Conservation (phyloP, 140 eudicot genomes). For the Senecio squalidus region DNA sequence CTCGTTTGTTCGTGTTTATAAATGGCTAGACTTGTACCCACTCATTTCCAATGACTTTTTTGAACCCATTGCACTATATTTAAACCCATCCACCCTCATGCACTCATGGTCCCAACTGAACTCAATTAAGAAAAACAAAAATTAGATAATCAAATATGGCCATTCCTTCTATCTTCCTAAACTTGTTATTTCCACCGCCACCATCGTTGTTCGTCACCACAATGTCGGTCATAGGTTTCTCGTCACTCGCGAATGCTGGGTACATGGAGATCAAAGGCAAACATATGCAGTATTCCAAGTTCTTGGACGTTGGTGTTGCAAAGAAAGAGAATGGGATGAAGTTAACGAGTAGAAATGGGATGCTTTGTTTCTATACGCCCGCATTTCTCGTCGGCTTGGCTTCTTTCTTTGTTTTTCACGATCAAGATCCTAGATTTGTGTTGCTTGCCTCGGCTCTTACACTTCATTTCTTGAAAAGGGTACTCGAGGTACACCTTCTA, state of each 20-base stretch:
- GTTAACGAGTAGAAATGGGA: slow-evolving; percentile 43
- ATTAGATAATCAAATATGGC: slow-evolving; percentile 22
- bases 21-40: not conserved
- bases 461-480: slow-evolving; percentile 61
- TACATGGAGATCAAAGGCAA: slow-evolving; percentile 48
- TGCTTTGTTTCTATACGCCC: slow-evolving; percentile 49
- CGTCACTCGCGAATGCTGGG: slow-evolving; percentile 38
- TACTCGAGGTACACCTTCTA: slow-evolving; percentile 45
- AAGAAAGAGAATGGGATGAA: slow-evolving; percentile 9
- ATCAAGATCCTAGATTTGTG: slow-evolving; percentile 33
- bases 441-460: slow-evolving; percentile 49
- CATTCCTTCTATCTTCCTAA: slow-evolving; percentile 22
- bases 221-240: slow-evolving; percentile 39
- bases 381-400: slow-evolving; percentile 42
- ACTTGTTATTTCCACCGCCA: slow-evolving; percentile 53
- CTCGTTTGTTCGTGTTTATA: not conserved
- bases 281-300: slow-evolving; percentile 64
- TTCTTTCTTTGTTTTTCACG: slow-evolving; percentile 32
- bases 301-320: slow-evolving; percentile 25
- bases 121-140: not conserved
- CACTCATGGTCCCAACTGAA: not conserved
- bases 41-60: not conserved
- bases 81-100: not conserved
- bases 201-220: slow-evolving; percentile 43
- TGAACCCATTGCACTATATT: not conserved